phyloP scores from a whole-genome alignment of 371 early-diverging fungal species.

The Gilbertella persicaria region DNA sequence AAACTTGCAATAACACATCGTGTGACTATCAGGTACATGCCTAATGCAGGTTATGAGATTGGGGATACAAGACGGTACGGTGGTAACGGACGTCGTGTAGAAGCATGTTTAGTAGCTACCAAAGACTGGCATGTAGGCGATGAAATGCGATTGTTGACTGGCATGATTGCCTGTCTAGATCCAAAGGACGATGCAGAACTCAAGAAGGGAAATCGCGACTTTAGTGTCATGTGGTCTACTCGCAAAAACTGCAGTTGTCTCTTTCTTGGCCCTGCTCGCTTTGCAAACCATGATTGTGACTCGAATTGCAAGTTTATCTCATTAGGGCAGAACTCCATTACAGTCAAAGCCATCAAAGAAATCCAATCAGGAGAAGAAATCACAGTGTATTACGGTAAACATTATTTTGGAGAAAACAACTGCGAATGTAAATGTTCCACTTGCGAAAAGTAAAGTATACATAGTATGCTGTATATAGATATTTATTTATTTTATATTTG shows the following conservation, averaged over 20 bases:
- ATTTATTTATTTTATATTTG: background rate
- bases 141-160: slow-evolving; percentile 76
- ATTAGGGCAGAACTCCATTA: slow-evolving; percentile 62
- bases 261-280: slow-evolving; percentile 94
- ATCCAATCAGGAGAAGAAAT: slow-evolving; percentile 88
- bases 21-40: slow-evolving; percentile 69
- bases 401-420: slow-evolving; percentile 90
- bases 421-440: slow-evolving; percentile 89
- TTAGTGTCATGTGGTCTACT: slow-evolving; percentile 86
- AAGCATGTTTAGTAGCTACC: slow-evolving; percentile 87
- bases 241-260: slow-evolving; percentile 73
- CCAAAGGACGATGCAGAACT: slow-evolving; percentile 72
- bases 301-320: slow-evolving; percentile 84
- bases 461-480: background rate
- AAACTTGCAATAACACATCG: slow-evolving; percentile 46
- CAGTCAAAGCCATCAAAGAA: slow-evolving; percentile 76
- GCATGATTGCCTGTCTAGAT: slow-evolving; percentile 74
- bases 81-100: slow-evolving; percentile 65
- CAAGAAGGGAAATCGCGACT: slow-evolving; percentile 71
- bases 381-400: slow-evolving; percentile 80
- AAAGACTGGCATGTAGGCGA: slow-evolving; percentile 74
- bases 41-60: slow-evolving; percentile 83
- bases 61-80: slow-evolving; percentile 76
- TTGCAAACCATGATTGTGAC: slow-evolving; percentile 95
- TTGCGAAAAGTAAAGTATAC: slow-evolving; percentile 66